Evolutionary conservation across 495 filamentous ascomycete species (phyloP).

Genomic region (Viridothelium virens): DNA sequence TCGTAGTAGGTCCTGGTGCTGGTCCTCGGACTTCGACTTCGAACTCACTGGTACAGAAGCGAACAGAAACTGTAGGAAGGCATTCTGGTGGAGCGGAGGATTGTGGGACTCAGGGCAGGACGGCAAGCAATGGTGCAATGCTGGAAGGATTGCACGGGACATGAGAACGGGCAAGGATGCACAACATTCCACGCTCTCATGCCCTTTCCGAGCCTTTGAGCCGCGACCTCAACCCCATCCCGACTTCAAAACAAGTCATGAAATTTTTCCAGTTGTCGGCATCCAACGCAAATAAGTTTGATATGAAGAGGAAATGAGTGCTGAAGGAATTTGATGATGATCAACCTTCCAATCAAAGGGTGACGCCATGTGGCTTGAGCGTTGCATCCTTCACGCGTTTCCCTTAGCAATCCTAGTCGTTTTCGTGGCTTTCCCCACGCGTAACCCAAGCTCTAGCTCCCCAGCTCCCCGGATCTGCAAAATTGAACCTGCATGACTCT

Average conservation of each 20-base stretch:
- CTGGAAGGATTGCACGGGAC: too few relatives aligned
- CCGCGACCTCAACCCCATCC: too few relatives aligned
- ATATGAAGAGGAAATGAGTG: conserved; percentile 3
- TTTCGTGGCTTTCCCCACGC: conserved; percentile 3
- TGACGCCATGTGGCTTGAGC: conserved; percentile 11
- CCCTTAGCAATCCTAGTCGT: not conserved
- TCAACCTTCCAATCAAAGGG: not conserved
- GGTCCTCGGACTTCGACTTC: not conserved
- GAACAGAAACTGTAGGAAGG: conserved; percentile 6
- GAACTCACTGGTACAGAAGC: conserved; percentile 11
- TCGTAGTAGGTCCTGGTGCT: conserved; percentile 38
- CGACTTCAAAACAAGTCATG: not conserved
- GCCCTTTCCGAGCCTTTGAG: too few relatives aligned
- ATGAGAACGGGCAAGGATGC: too few relatives aligned
- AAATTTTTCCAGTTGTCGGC: not conserved
- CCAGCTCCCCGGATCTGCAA: conserved; percentile 12
- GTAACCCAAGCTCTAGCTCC: not conserved
- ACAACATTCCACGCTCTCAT: too few relatives aligned
- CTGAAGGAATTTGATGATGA: not conserved
- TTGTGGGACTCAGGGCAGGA: not conserved
- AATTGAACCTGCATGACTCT: conserved; percentile 11
- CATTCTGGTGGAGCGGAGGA: not conserved
- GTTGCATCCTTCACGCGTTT: not conserved
- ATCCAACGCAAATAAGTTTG: not conserved
- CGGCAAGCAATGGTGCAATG: too few relatives aligned